These are phyloP conservation scores for Primulina tabacum DNA, from an alignment of 257 asterid species.

Conservation along the genomic window DNA sequence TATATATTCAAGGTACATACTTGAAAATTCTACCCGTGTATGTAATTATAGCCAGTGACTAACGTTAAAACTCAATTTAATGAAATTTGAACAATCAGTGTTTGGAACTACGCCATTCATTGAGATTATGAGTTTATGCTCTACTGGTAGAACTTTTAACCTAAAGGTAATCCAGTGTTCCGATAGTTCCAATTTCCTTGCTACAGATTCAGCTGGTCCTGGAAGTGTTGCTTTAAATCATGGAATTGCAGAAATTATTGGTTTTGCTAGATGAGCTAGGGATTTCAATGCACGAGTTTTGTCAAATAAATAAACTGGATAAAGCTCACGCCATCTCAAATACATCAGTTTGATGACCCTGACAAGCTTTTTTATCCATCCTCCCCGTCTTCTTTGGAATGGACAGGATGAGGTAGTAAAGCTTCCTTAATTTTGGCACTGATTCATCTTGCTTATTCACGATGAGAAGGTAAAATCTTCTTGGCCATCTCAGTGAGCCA, in stretches of 20 bases:
- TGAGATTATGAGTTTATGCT: constrained; percentile 40
- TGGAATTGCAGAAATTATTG: constrained; percentile 29
- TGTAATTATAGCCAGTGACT: background rate
- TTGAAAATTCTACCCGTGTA: background rate
- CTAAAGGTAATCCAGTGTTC: too few relatives aligned
- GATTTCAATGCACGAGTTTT: constrained; percentile 31
- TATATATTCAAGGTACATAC: constrained; percentile 44
- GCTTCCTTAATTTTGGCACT: constrained; percentile 9
- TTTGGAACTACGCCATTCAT: constrained; percentile 50
- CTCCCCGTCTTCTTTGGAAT: constrained; percentile 18
- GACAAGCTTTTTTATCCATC: constrained; percentile 25
- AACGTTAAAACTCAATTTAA: constrained; percentile 7
- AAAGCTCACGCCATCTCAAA: constrained; percentile 23
- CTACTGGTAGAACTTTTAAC: constrained; percentile 28
- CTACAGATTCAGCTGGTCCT: background rate
- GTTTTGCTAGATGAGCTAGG: constrained; percentile 45
- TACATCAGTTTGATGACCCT: constrained; percentile 22
- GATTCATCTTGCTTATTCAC: background rate
- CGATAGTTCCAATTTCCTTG: background rate
- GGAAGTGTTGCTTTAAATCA: background rate
- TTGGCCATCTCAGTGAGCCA: background rate
- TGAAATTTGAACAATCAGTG: constrained; percentile 38
- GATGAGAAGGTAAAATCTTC: background rate
- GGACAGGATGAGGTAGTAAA: constrained; percentile 19
- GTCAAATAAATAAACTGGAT: constrained; percentile 26